Percentiles rank a stretch among this genome's conserved stretches.
phyloP scores from a whole-genome alignment of 2,329 filamentous ascomycete genomes.

The Sporothrix globosa region DNA sequence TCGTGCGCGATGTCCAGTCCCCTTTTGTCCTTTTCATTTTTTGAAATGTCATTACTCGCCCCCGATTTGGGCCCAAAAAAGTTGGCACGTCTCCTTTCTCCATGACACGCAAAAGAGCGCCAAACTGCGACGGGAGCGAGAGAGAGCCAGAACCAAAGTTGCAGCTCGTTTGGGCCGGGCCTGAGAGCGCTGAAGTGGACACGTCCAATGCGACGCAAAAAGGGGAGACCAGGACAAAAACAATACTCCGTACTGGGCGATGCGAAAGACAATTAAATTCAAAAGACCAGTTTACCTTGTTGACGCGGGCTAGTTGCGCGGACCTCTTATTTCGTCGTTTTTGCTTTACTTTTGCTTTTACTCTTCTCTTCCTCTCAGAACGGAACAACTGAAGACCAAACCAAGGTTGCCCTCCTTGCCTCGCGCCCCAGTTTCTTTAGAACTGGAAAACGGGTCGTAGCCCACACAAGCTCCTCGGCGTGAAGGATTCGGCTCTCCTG shows the following conservation, averaged over 20 bases:
- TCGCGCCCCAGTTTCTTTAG: not conserved
- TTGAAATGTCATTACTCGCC: not conserved
- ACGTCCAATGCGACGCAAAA: constrained; percentile 5
- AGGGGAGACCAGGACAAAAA: not conserved
- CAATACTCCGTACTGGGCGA: too few relatives aligned
- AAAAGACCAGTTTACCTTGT: not conserved
- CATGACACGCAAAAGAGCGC: not conserved
- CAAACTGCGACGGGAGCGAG: not conserved
- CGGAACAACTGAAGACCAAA: not conserved
- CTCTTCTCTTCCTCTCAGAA: not conserved
- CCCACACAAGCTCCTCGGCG: constrained; percentile 10
- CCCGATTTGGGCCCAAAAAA: constrained; percentile 12
- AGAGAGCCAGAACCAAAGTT: constrained; percentile 24
- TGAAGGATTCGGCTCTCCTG: constrained; percentile 15
- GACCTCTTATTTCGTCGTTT: constrained; percentile 8
- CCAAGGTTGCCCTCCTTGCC: not conserved
- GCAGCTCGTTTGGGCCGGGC: constrained; percentile 17
- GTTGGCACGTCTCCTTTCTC: constrained; percentile 6
- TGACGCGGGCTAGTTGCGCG: not conserved
- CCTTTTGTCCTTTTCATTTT: not conserved
- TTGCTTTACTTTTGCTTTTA: not conserved
- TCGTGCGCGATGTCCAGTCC: not conserved
- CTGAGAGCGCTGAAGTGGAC: constrained; percentile 11
- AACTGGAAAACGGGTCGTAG: not conserved
- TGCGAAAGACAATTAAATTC: not conserved